These are phyloP conservation scores for Arthrobotrys musiformis DNA, from an alignment of 2,329 filamentous ascomycete genomes.

Conservation along the genomic window DNA sequence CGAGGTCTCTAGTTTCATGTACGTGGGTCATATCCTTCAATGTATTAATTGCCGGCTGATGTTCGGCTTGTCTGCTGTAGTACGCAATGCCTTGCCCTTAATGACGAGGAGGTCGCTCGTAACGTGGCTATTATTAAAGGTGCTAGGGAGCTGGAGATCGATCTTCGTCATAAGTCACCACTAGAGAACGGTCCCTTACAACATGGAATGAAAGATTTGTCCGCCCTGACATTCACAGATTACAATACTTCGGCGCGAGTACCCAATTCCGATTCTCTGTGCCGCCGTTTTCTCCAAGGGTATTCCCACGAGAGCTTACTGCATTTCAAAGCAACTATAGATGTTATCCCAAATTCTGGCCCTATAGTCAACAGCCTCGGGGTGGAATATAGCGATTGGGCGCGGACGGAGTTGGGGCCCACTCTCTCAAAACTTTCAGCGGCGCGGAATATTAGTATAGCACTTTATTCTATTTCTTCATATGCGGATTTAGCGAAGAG, in stretches of 20 bases:
- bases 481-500: constrained; percentile 18
- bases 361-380: constrained; percentile 12
- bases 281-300: constrained; percentile 7
- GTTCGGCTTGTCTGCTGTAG: not conserved
- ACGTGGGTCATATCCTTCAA: not conserved
- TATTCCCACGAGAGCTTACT: constrained; percentile 39
- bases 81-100: constrained; percentile 5
- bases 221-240: constrained; percentile 12
- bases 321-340: constrained; percentile 27
- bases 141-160: not conserved
- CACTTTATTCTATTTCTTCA: constrained; percentile 35
- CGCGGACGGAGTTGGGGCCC: constrained; percentile 15
- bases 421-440: constrained; percentile 11
- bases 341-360: not conserved
- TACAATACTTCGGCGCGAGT: not conserved
- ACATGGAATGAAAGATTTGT: constrained; percentile 7
- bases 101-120: constrained; percentile 8
- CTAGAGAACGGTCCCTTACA: not conserved
- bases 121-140: not conserved
- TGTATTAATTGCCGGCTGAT: not conserved
- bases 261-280: not conserved
- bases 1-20: constrained; percentile 18
- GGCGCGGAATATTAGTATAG: constrained; percentile 34
- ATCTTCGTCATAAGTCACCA: not conserved
- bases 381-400: constrained; percentile 45